Conservation (phyloP, 164 flowering plant genomes). For the Nymphaea thermarum region DNA sequence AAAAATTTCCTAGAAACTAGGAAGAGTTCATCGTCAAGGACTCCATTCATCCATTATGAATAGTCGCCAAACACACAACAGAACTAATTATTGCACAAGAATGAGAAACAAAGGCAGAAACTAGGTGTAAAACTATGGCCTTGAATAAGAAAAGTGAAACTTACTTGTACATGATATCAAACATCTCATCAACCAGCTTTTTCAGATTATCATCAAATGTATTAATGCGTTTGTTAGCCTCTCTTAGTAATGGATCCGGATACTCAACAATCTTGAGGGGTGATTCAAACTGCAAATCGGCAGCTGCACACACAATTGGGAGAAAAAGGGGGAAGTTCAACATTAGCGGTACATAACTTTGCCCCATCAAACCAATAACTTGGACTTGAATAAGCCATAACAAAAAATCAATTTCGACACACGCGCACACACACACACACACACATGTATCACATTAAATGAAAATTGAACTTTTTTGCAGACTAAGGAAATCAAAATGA, state of each 20-base stretch:
- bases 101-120: too few species aligned
- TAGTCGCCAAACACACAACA: too few species aligned
- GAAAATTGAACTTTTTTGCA: too few species aligned
- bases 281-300: conserved; percentile 53
- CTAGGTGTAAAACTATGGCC: too few species aligned
- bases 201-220: conserved; percentile 70
- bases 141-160: conserved; percentile 6
- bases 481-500: too few species aligned
- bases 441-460: too few species aligned
- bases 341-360: neutral
- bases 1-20: too few species aligned
- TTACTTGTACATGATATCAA: conserved; percentile 94
- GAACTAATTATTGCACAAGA: too few species aligned
- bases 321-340: neutral
- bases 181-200: conserved; percentile 80
- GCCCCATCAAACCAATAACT: too few species aligned
- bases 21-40: too few species aligned
- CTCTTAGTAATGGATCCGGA: conserved; percentile 78
- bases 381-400: neutral
- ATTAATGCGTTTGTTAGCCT: conserved; percentile 55
- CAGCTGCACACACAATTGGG: conserved; percentile 28
- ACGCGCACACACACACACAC: neutral
- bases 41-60: too few species aligned
- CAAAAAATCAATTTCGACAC: neutral
- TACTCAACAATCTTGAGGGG: conserved; percentile 77